phyloP scores from a whole-genome alignment of 345 rosid species.

The Brassica carinata region DNA sequence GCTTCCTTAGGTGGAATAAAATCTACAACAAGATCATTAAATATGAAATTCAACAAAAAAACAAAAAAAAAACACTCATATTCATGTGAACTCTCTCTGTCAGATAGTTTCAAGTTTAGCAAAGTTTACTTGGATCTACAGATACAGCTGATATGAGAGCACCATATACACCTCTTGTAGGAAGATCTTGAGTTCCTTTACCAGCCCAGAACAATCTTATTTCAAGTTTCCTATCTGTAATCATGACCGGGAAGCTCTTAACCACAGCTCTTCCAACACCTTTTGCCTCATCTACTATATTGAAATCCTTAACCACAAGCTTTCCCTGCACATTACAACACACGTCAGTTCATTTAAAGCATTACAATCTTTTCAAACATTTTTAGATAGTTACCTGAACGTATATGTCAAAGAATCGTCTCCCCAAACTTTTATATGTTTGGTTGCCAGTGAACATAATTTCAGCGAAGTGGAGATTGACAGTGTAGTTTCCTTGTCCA shows the following conservation, averaged over 20 bases:
- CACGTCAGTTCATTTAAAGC: constrained; percentile 3
- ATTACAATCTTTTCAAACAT: constrained; percentile 8
- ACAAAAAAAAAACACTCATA: neutral
- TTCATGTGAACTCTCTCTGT: neutral
- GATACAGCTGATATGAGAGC: constrained; percentile 68
- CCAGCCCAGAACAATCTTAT: constrained; percentile 68
- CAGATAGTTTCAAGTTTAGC: constrained; percentile 3
- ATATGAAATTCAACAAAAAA: neutral
- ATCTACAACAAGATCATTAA: constrained; percentile 33
- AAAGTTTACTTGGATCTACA: constrained; percentile 43
- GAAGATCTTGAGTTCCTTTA: constrained; percentile 58
- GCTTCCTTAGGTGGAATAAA: constrained; percentile 35
- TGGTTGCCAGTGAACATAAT: constrained; percentile 49
- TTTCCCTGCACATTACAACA: constrained; percentile 47
- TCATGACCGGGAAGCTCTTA: constrained; percentile 24
- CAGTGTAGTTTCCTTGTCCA: constrained; percentile 51
- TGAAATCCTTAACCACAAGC: constrained; percentile 54
- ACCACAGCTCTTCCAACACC: constrained; percentile 48
- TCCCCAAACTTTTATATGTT: constrained; percentile 52
- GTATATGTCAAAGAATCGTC: constrained; percentile 64
- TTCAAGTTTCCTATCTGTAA: constrained; percentile 48
- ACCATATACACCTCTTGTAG: constrained; percentile 52
- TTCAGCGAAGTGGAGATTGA: constrained; percentile 84
- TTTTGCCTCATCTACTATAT: constrained; percentile 54
- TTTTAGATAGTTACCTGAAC: constrained; percentile 55